phyloP scores from a whole-genome alignment of 1,284 basidiomycete species.

The Boletus mariae region DNA sequence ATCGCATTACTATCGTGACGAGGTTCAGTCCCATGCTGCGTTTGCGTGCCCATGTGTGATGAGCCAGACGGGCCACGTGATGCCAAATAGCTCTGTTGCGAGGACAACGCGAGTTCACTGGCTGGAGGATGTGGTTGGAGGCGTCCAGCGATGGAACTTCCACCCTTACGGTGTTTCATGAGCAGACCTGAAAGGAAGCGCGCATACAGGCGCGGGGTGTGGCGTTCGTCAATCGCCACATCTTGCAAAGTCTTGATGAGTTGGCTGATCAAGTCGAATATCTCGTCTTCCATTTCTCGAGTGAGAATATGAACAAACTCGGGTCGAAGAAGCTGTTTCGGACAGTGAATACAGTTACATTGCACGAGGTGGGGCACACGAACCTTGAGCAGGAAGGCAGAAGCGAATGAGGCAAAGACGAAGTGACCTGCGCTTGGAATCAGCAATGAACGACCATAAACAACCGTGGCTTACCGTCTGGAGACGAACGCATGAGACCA shows the following conservation, averaged over 20 bases:
- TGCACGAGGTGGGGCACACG: conserved; percentile 1
- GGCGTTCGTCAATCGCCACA: conserved; percentile 77
- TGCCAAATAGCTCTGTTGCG: conserved; percentile 5
- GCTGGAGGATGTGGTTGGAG: conserved; percentile 27
- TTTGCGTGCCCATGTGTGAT: conserved; percentile 8
- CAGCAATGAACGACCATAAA: background rate
- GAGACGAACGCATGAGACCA: conserved; percentile 78
- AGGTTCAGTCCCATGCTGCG: conserved; percentile 9
- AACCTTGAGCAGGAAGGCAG: conserved; percentile 79
- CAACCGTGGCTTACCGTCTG: conserved; percentile 54
- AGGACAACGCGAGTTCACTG: conserved; percentile 18
- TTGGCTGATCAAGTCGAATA: conserved; percentile 66
- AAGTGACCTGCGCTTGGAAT: conserved; percentile 58
- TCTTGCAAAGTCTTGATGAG: conserved; percentile 72
- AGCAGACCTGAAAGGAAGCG: conserved; percentile 72
- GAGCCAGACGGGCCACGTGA: conserved; percentile 12
- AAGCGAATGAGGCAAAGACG: conserved; percentile 81
- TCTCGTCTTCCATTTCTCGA: conserved; percentile 57
- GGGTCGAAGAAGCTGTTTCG: conserved; percentile 60
- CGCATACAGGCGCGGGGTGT: conserved; percentile 77
- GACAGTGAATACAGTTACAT: background rate
- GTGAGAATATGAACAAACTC: conserved; percentile 63
- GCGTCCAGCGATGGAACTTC: conserved; percentile 37
- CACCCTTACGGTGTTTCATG: conserved; percentile 62
- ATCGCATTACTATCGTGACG: conserved; percentile 14